Conservation (phyloP, 179 eudicot genomes). For the Camellia oleifera region DNA sequence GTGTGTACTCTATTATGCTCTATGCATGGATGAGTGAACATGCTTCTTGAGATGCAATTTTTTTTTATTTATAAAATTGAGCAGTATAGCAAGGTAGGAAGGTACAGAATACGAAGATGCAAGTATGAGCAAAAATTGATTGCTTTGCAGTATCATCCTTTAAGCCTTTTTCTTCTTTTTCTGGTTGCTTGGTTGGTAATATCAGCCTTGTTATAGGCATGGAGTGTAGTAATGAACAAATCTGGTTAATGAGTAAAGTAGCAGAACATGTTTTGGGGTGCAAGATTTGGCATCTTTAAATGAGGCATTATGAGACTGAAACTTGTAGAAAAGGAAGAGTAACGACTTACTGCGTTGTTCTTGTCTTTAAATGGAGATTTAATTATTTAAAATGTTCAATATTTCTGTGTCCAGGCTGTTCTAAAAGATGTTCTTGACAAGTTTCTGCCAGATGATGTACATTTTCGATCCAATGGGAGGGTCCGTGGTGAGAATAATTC, state of each 20-base stretch:
- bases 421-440: conserved; percentile 73
- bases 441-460: conserved; percentile 83
- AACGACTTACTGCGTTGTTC: neutral
- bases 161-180: neutral
- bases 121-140: neutral
- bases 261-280: neutral
- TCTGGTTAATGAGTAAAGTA: neutral
- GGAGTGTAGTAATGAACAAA: neutral
- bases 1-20: conserved; percentile 5
- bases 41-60: neutral
- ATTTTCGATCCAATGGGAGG: conserved; percentile 81
- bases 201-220: neutral
- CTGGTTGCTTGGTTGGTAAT: neutral
- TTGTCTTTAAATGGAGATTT: neutral
- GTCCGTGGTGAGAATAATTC: conserved; percentile 70
- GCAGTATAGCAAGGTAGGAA: neutral
- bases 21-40: neutral
- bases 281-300: neutral
- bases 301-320: neutral
- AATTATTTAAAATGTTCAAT: conserved; percentile 11
- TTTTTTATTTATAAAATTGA: neutral
- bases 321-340: conserved; percentile 10
- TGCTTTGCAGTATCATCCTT: neutral
- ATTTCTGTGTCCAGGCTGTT: conserved; percentile 60
- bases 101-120: neutral